Conservation (phyloP, 2,329 filamentous ascomycete species). For the Fusarium citri region DNA sequence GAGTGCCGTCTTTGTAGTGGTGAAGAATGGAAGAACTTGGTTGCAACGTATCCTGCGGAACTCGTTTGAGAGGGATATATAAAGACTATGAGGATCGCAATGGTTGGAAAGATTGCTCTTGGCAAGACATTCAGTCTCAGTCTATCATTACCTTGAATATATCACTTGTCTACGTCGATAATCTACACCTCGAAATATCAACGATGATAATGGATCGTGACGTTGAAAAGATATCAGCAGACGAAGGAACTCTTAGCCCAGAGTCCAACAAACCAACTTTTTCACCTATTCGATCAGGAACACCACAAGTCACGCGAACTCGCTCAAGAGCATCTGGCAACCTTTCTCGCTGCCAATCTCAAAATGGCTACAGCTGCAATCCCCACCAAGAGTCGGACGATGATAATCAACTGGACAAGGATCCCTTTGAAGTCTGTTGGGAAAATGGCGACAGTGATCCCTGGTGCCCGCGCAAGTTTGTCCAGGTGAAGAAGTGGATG, state of each 20-base stretch:
- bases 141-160: not conserved
- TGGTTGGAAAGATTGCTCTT: not conserved
- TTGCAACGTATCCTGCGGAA: not conserved
- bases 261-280: slow-evolving; percentile 11
- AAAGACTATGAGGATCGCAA: not conserved
- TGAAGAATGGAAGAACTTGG: not conserved
- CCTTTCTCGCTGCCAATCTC: slow-evolving; percentile 51
- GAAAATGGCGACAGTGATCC: slow-evolving; percentile 79
- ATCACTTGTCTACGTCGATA: not conserved
- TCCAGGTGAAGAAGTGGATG: slow-evolving; percentile 76
- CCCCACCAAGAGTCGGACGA: slow-evolving; percentile 15
- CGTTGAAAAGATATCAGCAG: slow-evolving; percentile 41
- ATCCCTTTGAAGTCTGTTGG: slow-evolving; percentile 77
- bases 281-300: slow-evolving; percentile 23
- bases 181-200: not conserved
- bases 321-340: slow-evolving; percentile 19
- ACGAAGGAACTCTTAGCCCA: slow-evolving; percentile 9
- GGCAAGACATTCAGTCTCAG: not conserved
- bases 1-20: not conserved
- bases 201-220: slow-evolving; percentile 39
- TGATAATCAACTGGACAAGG: slow-evolving; percentile 47
- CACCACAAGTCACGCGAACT: slow-evolving; percentile 8
- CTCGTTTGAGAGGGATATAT: slow-evolving; percentile 7
- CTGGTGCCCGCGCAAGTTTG: slow-evolving; percentile 77
- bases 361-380: slow-evolving; percentile 59